Percentiles rank a stretch among this genome's conserved stretches.
Conservation (phyloP, 2,329 filamentous ascomycete species). For the Colletotrichum salicis region DNA sequence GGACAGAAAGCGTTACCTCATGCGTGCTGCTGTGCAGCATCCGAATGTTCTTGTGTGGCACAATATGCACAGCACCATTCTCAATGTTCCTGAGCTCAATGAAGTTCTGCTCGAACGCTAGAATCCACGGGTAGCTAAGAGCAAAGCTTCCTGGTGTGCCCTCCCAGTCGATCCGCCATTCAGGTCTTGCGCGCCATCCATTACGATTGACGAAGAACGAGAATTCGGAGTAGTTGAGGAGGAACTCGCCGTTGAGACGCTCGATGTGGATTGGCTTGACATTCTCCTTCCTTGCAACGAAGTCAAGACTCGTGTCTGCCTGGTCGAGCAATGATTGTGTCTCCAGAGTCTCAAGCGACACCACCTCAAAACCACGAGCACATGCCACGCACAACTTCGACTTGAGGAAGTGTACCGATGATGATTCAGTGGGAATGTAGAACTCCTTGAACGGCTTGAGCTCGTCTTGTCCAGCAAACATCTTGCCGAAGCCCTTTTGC, state of each 20-base stretch:
- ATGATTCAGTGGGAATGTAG: conserved; percentile 98
- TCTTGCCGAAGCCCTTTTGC: conserved; percentile 93
- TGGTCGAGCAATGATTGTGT: conserved; percentile 97
- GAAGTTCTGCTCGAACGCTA: conserved; percentile 97
- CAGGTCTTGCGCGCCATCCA: conserved; percentile 93
- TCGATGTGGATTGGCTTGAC: conserved; percentile 97
- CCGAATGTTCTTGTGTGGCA: conserved; percentile 94
- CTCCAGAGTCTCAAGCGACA: conserved; percentile 96
- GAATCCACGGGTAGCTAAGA: conserved; percentile 94
- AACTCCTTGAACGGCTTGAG: conserved; percentile 98
- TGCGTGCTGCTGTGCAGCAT: conserved; percentile 98
- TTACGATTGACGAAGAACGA: conserved; percentile 99
- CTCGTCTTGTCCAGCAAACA: conserved; percentile 96
- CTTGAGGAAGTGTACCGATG: conserved; percentile 96
- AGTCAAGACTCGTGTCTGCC: conserved; percentile 96
- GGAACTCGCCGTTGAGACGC: conserved; percentile 93
- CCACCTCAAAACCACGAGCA: conserved; percentile 94
- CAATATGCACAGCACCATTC: conserved; percentile 92
- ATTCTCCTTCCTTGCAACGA: conserved; percentile 92
- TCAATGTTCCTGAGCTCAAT: conserved; percentile 97
- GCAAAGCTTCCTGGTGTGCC: conserved; percentile 92
- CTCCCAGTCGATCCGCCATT: conserved; percentile 99
- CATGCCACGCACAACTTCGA: conserved; percentile 97
- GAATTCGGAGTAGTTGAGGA: conserved; percentile 98
- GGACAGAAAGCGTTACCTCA: conserved; percentile 73